These are phyloP conservation scores for Phytophthora brassicae DNA, from an alignment of 352 stramenopile genomes.

Conservation along the genomic window DNA sequence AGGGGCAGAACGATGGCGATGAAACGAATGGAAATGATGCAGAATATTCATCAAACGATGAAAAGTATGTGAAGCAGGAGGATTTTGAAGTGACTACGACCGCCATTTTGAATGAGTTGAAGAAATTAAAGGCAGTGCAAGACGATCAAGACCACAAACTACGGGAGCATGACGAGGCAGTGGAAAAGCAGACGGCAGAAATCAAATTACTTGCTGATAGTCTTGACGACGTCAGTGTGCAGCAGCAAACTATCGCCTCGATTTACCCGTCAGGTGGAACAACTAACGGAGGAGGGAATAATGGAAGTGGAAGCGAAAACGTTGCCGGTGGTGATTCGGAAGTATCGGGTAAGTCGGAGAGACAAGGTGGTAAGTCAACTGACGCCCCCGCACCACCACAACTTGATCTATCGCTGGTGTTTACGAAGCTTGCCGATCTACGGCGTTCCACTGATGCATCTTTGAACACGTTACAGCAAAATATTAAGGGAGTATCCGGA, in stretches of 20 bases:
- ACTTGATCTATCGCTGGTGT: slow-evolving; percentile 79
- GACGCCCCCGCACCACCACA: slow-evolving; percentile 27
- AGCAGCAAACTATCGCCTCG: slow-evolving; percentile 45
- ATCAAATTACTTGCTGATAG: slow-evolving; percentile 50
- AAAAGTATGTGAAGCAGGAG: not conserved
- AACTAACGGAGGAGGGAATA: not conserved
- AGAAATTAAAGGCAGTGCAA: slow-evolving; percentile 48
- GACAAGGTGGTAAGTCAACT: not conserved
- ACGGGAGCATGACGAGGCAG: slow-evolving; percentile 39
- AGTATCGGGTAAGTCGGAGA: slow-evolving; percentile 16
- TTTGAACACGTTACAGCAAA: slow-evolving; percentile 54
- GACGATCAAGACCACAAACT: slow-evolving; percentile 42
- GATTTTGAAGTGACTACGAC: slow-evolving; percentile 18
- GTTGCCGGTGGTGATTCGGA: slow-evolving; percentile 3
- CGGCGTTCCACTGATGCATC: slow-evolving; percentile 61
- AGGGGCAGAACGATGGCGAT: not conserved
- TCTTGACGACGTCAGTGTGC: slow-evolving; percentile 57
- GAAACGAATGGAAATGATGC: slow-evolving; percentile 9
- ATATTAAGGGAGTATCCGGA: slow-evolving; percentile 42
- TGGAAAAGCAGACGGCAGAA: slow-evolving; percentile 50
- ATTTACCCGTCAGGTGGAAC: slow-evolving; percentile 26
- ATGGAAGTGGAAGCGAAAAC: slow-evolving; percentile 11
- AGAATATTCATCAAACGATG: not conserved
- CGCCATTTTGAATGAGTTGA: slow-evolving; percentile 49
- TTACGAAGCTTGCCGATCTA: slow-evolving; percentile 77